phyloP scores from a whole-genome alignment of 2,329 filamentous ascomycete species.

The Nemania abortiva region DNA sequence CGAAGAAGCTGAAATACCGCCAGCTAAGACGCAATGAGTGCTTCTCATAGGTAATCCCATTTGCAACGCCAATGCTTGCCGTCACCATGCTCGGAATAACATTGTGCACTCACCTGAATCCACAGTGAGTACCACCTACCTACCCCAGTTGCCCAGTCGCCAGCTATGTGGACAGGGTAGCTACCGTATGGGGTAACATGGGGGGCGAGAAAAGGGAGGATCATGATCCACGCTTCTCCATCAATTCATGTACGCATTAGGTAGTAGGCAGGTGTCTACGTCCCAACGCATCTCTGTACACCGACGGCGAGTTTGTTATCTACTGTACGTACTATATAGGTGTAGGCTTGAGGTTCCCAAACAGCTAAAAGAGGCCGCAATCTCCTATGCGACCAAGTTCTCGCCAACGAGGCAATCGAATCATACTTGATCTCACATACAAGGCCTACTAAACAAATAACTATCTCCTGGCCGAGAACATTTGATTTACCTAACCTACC shows the following conservation, averaged over 20 bases:
- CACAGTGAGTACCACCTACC: constrained; percentile 31
- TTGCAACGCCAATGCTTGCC: background rate
- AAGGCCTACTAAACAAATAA: background rate
- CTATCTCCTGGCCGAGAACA: background rate
- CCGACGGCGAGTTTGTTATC: background rate
- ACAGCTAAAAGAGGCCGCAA: background rate
- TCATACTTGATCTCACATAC: background rate
- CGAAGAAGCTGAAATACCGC: constrained; percentile 15
- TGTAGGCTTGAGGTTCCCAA: background rate
- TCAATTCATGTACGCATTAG: background rate
- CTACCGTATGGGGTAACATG: constrained; percentile 21
- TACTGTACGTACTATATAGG: background rate
- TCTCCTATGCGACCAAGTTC: background rate
- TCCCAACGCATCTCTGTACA: background rate
- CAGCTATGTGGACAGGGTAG: constrained; percentile 10
- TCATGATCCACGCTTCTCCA: constrained; percentile 17
- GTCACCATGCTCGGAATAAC: constrained; percentile 19
- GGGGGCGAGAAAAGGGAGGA: background rate
- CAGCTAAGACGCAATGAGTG: constrained; percentile 2
- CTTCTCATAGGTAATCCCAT: constrained; percentile 15
- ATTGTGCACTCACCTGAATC: constrained; percentile 16
- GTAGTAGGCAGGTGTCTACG: background rate
- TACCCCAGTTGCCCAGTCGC: constrained; percentile 21
- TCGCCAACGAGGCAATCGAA: background rate
- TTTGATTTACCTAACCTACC: background rate